phyloP scores from a whole-genome alignment of 2,329 filamentous ascomycete genomes.

The Beauveria pseudobassiana region DNA sequence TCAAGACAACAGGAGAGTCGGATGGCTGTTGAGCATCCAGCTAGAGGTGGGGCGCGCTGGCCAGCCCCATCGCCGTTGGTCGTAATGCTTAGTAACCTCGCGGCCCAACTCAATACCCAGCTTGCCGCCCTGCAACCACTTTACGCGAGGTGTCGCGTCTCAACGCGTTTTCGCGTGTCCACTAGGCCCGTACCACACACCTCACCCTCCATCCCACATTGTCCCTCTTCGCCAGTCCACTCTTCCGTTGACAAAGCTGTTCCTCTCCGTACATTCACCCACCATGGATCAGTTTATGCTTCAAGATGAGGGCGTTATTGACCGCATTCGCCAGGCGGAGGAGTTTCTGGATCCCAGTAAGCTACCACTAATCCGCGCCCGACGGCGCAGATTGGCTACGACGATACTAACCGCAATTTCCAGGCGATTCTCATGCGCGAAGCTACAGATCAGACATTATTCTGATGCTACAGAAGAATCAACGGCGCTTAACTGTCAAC shows the following conservation, averaged over 20 bases:
- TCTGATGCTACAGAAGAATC: slow-evolving; percentile 61
- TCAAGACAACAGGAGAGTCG: not conserved
- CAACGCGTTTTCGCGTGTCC: slow-evolving; percentile 9
- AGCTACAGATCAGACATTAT: slow-evolving; percentile 91
- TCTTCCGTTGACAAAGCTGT: slow-evolving; percentile 8
- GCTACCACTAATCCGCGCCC: slow-evolving; percentile 22
- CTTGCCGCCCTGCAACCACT: slow-evolving; percentile 14
- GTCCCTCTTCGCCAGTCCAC: not conserved
- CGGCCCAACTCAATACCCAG: not conserved
- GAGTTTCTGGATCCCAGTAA: slow-evolving; percentile 92
- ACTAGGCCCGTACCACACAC: slow-evolving; percentile 1
- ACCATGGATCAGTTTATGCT: slow-evolving; percentile 68
- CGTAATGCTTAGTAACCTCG: slow-evolving; percentile 4
- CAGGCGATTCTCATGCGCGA: slow-evolving; percentile 40
- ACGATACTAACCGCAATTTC: not conserved
- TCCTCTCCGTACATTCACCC: slow-evolving; percentile 11
- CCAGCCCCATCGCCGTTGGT: not conserved
- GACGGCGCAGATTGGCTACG: not conserved
- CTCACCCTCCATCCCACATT: slow-evolving; percentile 8
- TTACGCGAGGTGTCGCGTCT: slow-evolving; percentile 17
- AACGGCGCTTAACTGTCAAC: slow-evolving; percentile 61
- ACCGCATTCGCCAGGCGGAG: slow-evolving; percentile 78
- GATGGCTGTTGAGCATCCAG: not conserved
- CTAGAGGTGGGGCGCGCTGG: not conserved
- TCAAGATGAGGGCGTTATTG: slow-evolving; percentile 74